Evolutionary conservation across 345 rosid genomes (phyloP), one percentile per base, ranked within the genome.

Genomic region (Aegle marmelos): DNA sequence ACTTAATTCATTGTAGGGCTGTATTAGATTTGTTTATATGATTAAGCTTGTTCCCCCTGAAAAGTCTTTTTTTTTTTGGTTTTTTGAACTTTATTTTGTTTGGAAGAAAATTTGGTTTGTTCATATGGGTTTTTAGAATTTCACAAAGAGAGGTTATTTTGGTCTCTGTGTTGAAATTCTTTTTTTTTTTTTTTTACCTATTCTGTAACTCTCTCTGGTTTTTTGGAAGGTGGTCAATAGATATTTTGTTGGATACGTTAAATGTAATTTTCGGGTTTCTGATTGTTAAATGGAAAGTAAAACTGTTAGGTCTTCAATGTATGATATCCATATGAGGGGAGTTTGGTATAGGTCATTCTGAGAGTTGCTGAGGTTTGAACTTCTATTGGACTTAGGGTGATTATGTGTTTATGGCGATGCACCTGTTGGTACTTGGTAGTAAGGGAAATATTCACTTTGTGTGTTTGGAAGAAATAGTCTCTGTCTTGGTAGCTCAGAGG

Each of bases 11-110:
- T 19, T 16, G 31, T 53, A 63, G 50, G 39, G 67, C 13, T 71
- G 37, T 50, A 36, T 58, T 74, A 31, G 65, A 79, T 80, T 78
- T 78, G 67, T 65, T 73, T 31, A 14, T 64, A 48, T 65, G 61
- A 28, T 39, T 39, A n/a, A 45, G 11, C 66, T 48, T 14, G 4
- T 21, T 56, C 53, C 58, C 45, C 25, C 56, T 25, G 24, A 48
- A 77, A n/a, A n/a, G n/a, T n/a, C 25, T 21, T 24, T 50, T 74
- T 68, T n/a, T 61, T 61, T 54, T 68, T 68, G 4, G 33, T 21
- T 36, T 30, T 0, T 7, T 30, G 9, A 7, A 6, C 10, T 9
- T 65, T 7, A 7, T 36, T 65, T 65, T 33, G 39, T 21, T 63
- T 39, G 22, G 9, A 7, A n/a, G n/a, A 19, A 2, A 22, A 48